Evolutionary conservation across 2,329 filamentous ascomycete species (phyloP).

Genomic region (Fusarium irregulare): DNA sequence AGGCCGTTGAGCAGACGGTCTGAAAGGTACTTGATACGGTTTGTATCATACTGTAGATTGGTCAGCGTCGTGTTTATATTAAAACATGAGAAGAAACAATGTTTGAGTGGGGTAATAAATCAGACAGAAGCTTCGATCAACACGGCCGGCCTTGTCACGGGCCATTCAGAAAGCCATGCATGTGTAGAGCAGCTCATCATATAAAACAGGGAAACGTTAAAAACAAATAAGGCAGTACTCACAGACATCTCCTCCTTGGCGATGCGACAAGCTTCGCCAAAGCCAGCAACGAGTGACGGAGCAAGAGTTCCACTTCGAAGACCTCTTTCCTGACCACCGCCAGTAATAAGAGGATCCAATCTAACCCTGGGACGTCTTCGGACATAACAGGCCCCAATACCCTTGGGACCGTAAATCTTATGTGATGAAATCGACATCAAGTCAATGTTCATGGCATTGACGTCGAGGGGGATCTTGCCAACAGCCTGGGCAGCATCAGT

Average conservation of each 20-base stretch:
- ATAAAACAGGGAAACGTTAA: slow-evolving; percentile 37
- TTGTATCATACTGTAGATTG: slow-evolving; percentile 82
- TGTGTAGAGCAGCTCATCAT: slow-evolving; percentile 87
- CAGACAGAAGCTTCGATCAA: slow-evolving; percentile 79
- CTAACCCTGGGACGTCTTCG: slow-evolving; percentile 92
- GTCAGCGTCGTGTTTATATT: slow-evolving; percentile 22
- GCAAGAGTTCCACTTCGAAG: slow-evolving; percentile 93
- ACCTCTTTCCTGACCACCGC: slow-evolving; percentile 95
- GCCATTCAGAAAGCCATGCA: slow-evolving; percentile 91
- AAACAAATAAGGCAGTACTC: slow-evolving; percentile 57
- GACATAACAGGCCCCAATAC: slow-evolving; percentile 95
- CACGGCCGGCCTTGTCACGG: slow-evolving; percentile 68
- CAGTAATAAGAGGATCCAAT: slow-evolving; percentile 94
- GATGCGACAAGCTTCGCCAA: slow-evolving; percentile 94
- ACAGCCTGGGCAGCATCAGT: slow-evolving; percentile 96
- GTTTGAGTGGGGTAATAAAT: slow-evolving; percentile 38
- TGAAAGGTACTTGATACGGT: slow-evolving; percentile 84
- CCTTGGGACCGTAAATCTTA: slow-evolving; percentile 98
- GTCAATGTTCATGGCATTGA: slow-evolving; percentile 98
- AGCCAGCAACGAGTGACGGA: slow-evolving; percentile 87
- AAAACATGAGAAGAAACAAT: slow-evolving; percentile 8
- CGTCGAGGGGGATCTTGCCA: slow-evolving; percentile 97
- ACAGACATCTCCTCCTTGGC: slow-evolving; percentile 91
- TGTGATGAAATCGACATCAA: slow-evolving; percentile 99
- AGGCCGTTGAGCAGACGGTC: slow-evolving; percentile 86